These are phyloP conservation scores for Lobosporangium transversale DNA, from an alignment of 192 early-diverging fungal genomes.

Conservation along the genomic window DNA sequence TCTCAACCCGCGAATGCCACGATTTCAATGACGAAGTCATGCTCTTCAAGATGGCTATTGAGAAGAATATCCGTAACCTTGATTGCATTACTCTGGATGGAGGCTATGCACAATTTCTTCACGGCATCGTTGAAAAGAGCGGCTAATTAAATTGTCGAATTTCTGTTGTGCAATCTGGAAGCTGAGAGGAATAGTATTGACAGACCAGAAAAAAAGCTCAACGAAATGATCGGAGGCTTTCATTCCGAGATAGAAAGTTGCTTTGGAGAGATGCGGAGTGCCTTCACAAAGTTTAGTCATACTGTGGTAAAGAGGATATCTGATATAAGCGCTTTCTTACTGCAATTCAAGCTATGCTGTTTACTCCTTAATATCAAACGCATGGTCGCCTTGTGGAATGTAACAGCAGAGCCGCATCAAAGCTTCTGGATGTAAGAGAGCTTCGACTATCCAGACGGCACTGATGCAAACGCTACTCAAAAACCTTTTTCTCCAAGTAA, in stretches of 20 bases:
- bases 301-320: conserved; percentile 15
- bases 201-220: conserved; percentile 18
- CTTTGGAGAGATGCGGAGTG: conserved; percentile 26
- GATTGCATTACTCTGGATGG: conserved; percentile 39
- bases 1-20: neutral
- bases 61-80: conserved; percentile 17
- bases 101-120: no score
- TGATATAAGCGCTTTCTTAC: conserved; percentile 9
- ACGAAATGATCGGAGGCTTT: conserved; percentile 30
- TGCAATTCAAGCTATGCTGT: no score
- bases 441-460: conserved; percentile 27
- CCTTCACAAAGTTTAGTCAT: conserved; percentile 27
- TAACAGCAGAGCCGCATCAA: no score
- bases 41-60: conserved; percentile 29
- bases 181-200: conserved; percentile 11
- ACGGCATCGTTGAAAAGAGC: conserved; percentile 1
- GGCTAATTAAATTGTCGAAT: neutral
- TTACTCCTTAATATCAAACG: no score
- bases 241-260: conserved; percentile 28
- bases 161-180: conserved; percentile 33
- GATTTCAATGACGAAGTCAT: conserved; percentile 25
- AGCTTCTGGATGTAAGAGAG: conserved; percentile 19
- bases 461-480: neutral
- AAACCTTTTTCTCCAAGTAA: neutral
- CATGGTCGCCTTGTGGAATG: no score